Evolutionary conservation across 139 green algal genomes (phyloP), one percentile per base, ranked within the genome.

Genomic region (Volvox reticuliferus): DNA sequence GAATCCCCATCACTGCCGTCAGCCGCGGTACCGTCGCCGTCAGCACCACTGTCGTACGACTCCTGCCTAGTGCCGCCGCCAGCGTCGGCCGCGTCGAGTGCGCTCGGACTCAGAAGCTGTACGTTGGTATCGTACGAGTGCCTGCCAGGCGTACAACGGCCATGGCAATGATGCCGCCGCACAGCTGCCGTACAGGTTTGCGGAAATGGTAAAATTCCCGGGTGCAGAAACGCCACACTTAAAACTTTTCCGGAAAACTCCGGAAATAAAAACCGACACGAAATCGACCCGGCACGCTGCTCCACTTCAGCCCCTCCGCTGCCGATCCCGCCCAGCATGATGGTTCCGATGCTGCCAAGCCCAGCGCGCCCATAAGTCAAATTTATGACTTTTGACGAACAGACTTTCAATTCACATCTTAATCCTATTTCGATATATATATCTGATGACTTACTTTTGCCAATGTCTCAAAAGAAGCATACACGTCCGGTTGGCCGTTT

Each of bases 391-490:
- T n/a, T n/a, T n/a, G n/a, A n/a, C n/a, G n/a, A n/a, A n/a, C n/a
- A n/a, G n/a, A n/a, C n/a, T n/a, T n/a, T n/a, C n/a, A n/a, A n/a
- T n/a, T n/a, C n/a, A n/a, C n/a, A n/a, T n/a, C n/a, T n/a, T n/a
- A n/a, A n/a, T n/a, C n/a, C n/a, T n/a, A n/a, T n/a, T n/a, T n/a
- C n/a, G n/a, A n/a, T n/a, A n/a, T n/a, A n/a, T n/a, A n/a, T n/a
- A 30, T 36, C 32, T 17, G 30, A 6, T 12, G 12, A 3, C 67
- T 89, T 55, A 91, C 91, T 88, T 88, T 19, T 44, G 22, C 91
- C 91, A 93, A 44, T 93, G 91, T 24, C 20, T 24, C 62, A 91
- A 33, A 50, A 93, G 44, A n/a, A 81, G 67, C 28, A 82, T n/a
- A 28, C 78, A 32, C 22, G 81, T 92, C 2, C 76, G 68, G 3